A percentile compares a stretch with the other conserved stretches of the same genome.
Evolutionary conservation across 495 filamentous ascomycete genomes (phyloP).

Genomic region (Aspergillus heteromorphus): DNA sequence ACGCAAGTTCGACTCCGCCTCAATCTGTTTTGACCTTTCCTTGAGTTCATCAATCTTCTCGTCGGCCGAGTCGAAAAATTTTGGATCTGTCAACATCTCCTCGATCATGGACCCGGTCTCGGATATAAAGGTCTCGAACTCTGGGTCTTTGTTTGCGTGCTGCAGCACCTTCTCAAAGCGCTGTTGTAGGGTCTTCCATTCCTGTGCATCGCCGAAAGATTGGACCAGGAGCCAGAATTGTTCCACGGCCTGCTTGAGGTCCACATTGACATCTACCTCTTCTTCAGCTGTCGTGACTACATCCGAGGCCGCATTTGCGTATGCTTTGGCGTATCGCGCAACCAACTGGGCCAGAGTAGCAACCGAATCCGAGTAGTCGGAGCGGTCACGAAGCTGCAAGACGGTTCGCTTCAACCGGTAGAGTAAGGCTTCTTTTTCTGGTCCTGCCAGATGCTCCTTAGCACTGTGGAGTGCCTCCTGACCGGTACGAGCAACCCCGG

Average conservation of each 20-base stretch:
- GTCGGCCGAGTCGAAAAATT: slow-evolving; percentile 68
- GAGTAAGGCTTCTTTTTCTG: slow-evolving; percentile 66
- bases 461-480: slow-evolving; percentile 60
- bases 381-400: slow-evolving; percentile 64
- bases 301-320: slow-evolving; percentile 64
- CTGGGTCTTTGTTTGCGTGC: slow-evolving; percentile 70
- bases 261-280: slow-evolving; percentile 65
- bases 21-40: slow-evolving; percentile 57
- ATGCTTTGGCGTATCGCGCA: slow-evolving; percentile 70
- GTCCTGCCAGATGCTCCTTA: slow-evolving; percentile 58
- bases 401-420: slow-evolving; percentile 72
- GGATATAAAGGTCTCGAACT: slow-evolving; percentile 72
- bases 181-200: slow-evolving; percentile 71
- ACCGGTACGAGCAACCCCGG: slow-evolving; percentile 61
- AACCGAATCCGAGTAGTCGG: slow-evolving; percentile 81
- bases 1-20: slow-evolving; percentile 58
- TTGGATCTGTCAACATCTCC: slow-evolving; percentile 79
- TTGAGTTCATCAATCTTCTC: slow-evolving; percentile 69
- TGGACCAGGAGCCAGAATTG: slow-evolving; percentile 74
- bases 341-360: slow-evolving; percentile 70
- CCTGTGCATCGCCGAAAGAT: slow-evolving; percentile 66
- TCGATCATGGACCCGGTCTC: slow-evolving; percentile 68
- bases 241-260: slow-evolving; percentile 66
- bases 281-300: slow-evolving; percentile 58
- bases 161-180: slow-evolving; percentile 62